Conservation (phyloP, 331 rosid species). For the Quercus lobata region DNA sequence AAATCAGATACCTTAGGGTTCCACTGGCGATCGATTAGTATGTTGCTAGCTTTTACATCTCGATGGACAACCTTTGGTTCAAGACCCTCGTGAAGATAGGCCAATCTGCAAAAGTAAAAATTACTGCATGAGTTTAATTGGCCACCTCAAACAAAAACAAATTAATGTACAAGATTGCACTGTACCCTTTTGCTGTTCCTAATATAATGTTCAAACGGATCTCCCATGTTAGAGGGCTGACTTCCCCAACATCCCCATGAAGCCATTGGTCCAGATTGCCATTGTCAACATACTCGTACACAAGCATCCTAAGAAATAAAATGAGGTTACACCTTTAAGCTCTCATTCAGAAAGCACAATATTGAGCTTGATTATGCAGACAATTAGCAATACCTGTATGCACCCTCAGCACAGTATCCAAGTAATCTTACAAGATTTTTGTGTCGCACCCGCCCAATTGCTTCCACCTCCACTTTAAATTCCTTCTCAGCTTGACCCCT, state of each 20-base stretch:
- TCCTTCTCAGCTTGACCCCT: constrained; percentile 99
- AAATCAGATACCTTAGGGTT: constrained; percentile 92
- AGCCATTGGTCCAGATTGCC: constrained; percentile 98
- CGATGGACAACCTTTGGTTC: constrained; percentile 99
- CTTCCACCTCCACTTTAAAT: constrained; percentile 93
- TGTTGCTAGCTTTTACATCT: constrained; percentile 91
- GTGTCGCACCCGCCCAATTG: constrained; percentile 92
- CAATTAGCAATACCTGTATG: constrained; percentile 60
- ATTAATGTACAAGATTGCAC: not conserved
- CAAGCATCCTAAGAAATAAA: constrained; percentile 77
- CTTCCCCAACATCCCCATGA: constrained; percentile 84
- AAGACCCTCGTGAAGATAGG: constrained; percentile 98
- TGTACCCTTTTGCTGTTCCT: constrained; percentile 95
- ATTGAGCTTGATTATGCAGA: constrained; percentile 12
- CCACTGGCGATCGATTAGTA: constrained; percentile 88
- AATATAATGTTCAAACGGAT: constrained; percentile 72
- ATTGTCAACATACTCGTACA: constrained; percentile 88
- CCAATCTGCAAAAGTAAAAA: constrained; percentile 53
- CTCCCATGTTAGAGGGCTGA: constrained; percentile 91
- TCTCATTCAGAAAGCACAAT: not conserved
- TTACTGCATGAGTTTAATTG: constrained; percentile 18
- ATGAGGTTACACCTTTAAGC: constrained; percentile 16
- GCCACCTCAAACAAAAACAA: constrained; percentile 1
- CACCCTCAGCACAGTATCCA: constrained; percentile 99
- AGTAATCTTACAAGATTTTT: constrained; percentile 93